Percentiles rank a stretch among this genome's conserved stretches.
phyloP scores from a whole-genome alignment of 2,329 filamentous ascomycete species.

The Alternaria infectoria region DNA sequence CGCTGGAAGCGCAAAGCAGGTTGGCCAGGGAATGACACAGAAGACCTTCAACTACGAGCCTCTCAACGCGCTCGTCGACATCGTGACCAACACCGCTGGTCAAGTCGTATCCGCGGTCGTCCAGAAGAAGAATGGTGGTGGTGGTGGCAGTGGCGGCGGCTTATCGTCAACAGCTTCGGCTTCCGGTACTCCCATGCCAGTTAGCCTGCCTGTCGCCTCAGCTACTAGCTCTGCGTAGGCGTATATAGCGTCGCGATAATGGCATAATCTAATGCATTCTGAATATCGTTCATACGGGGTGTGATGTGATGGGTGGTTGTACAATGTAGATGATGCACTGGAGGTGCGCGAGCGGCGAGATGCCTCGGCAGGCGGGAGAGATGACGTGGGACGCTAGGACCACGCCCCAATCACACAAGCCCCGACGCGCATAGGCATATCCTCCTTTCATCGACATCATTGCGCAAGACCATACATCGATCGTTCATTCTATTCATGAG shows the following conservation, averaged over 20 bases:
- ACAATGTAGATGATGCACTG: neutral
- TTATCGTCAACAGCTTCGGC: conserved; percentile 22
- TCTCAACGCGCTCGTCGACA: conserved; percentile 60
- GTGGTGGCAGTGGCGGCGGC: conserved; percentile 17
- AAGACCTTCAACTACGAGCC: conserved; percentile 61
- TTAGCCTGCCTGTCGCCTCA: conserved; percentile 36
- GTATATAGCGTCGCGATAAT: neutral
- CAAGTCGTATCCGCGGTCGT: conserved; percentile 61
- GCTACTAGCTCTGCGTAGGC: conserved; percentile 24
- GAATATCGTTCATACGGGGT: neutral
- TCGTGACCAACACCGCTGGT: conserved; percentile 61
- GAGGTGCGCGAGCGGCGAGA: neutral
- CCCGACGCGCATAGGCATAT: neutral
- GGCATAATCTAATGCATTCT: conserved; percentile 16
- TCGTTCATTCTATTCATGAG: too few species aligned
- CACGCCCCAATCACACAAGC: neutral
- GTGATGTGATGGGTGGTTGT: neutral
- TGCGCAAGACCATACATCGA: too few species aligned
- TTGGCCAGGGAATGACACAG: conserved; percentile 52
- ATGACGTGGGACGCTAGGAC: neutral
- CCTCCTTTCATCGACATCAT: neutral
- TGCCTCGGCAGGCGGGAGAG: neutral
- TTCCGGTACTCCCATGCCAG: conserved; percentile 37
- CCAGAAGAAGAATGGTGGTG: conserved; percentile 37
- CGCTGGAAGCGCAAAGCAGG: conserved; percentile 39